phyloP scores from a whole-genome alignment of 1,139 yeast genomes.

The Arxiozyma telluris region DNA sequence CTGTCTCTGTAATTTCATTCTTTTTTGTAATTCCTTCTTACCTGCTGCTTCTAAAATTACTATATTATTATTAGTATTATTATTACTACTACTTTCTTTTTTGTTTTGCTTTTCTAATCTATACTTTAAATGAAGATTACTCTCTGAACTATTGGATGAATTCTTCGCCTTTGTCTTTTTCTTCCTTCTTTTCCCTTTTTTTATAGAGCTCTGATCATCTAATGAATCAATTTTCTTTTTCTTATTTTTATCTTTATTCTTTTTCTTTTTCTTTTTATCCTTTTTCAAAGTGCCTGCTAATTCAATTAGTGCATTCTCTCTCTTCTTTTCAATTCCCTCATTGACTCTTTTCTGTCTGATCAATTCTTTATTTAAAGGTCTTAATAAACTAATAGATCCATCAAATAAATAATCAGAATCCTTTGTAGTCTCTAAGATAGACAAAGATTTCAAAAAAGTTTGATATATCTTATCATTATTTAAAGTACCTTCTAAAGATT shows the following conservation, averaged over 20 bases:
- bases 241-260: slow-evolving; percentile 5
- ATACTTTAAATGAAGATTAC: not conserved
- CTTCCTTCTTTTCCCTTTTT: slow-evolving; percentile 2
- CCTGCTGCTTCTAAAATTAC: slow-evolving; percentile 30
- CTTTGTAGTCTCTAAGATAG: slow-evolving; percentile 15
- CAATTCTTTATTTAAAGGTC: slow-evolving; percentile 22
- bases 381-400: slow-evolving; percentile 20
- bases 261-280: slow-evolving; percentile 12
- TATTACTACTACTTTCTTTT: slow-evolving; percentile 11
- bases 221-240: slow-evolving; percentile 7
- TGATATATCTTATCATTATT: slow-evolving; percentile 22
- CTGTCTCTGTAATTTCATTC: slow-evolving; percentile 16
- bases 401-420: slow-evolving; percentile 18
- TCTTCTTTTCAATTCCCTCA: slow-evolving; percentile 11
- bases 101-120: not conserved
- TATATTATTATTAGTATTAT: slow-evolving; percentile 22
- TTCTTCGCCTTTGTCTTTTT: slow-evolving; percentile 7
- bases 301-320: slow-evolving; percentile 16
- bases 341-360: slow-evolving; percentile 14
- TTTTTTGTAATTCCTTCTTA: slow-evolving; percentile 22
- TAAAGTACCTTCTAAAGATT: slow-evolving; percentile 19
- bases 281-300: slow-evolving; percentile 17
- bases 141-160: not conserved
- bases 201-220: too few relatives aligned
- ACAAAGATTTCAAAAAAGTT: slow-evolving; percentile 22